Conservation (phyloP, 1,284 basidiomycete species). For the Leccinum fuscescens region DNA sequence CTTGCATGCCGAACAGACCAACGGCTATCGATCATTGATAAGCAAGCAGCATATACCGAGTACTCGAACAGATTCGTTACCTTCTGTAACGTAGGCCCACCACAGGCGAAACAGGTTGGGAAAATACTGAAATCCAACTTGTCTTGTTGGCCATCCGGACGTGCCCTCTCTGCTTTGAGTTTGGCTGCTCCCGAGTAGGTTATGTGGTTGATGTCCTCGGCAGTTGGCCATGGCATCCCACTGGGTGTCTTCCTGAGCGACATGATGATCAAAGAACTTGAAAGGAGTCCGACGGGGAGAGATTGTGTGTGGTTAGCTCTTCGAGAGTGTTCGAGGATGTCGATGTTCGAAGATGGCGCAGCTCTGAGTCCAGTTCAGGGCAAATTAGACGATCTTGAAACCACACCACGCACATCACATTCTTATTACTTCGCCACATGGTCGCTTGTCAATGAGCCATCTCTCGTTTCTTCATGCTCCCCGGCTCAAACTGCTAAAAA, state of each 20-base stretch:
- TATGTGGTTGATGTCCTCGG: conserved; percentile 26
- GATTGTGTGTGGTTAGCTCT: neutral
- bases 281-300: neutral
- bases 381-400: neutral
- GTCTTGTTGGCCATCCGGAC: conserved; percentile 28
- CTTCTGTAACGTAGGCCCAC: conserved; percentile 20
- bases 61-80: conserved; percentile 9
- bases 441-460: conserved; percentile 17
- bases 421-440: neutral
- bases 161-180: conserved; percentile 28
- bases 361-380: neutral
- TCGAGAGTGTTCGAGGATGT: neutral
- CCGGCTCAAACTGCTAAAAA: conserved; percentile 20
- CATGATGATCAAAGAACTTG: conserved; percentile 16
- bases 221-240: conserved; percentile 22
- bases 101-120: conserved; percentile 25
- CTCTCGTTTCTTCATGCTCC: conserved; percentile 14
- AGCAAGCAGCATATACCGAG: neutral
- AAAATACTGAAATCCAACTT: conserved; percentile 30
- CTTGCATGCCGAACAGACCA: conserved; percentile 31
- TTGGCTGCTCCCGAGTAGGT: conserved; percentile 31
- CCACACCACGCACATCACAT: neutral
- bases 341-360: neutral
- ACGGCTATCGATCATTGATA: conserved; percentile 18
- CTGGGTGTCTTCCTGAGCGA: conserved; percentile 10